Conservation (phyloP, 371 early-diverging fungal species). For the Sanchytrium tribonematis region DNA sequence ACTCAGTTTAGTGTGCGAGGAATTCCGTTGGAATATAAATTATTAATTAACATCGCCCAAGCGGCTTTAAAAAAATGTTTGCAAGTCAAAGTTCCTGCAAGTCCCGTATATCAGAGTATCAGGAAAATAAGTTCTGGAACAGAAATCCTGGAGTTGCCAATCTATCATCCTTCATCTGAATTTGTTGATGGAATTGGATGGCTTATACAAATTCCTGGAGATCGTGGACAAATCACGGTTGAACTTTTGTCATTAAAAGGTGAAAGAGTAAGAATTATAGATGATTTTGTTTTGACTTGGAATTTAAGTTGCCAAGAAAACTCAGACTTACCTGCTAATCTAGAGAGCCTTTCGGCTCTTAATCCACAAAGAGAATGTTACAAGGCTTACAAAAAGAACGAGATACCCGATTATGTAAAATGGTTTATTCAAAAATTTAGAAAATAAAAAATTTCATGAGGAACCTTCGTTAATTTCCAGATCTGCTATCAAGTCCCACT, state of each 20-base stretch:
- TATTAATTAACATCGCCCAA: background rate
- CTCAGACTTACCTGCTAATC: background rate
- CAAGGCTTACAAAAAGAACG: background rate
- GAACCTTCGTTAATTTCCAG: background rate
- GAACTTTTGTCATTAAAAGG: background rate
- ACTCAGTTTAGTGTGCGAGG: background rate
- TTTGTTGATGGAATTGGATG: background rate
- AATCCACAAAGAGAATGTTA: background rate
- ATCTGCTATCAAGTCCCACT: background rate
- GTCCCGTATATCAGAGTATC: background rate
- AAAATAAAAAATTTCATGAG: background rate
- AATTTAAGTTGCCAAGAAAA: background rate
- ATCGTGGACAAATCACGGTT: background rate
- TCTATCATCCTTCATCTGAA: background rate
- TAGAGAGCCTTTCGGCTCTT: background rate
- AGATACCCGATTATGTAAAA: background rate
- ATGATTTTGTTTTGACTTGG: background rate
- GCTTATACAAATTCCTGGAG: background rate
- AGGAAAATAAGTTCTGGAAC: background rate
- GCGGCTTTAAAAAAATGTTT: background rate
- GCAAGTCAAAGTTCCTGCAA: background rate
- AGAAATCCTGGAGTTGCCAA: background rate
- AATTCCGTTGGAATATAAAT: background rate
- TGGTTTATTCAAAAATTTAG: slow-evolving; percentile 1
- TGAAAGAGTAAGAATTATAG: background rate